Evolutionary conservation across 345 rosid species (phyloP).

Genomic region (Passiflora organensis): DNA sequence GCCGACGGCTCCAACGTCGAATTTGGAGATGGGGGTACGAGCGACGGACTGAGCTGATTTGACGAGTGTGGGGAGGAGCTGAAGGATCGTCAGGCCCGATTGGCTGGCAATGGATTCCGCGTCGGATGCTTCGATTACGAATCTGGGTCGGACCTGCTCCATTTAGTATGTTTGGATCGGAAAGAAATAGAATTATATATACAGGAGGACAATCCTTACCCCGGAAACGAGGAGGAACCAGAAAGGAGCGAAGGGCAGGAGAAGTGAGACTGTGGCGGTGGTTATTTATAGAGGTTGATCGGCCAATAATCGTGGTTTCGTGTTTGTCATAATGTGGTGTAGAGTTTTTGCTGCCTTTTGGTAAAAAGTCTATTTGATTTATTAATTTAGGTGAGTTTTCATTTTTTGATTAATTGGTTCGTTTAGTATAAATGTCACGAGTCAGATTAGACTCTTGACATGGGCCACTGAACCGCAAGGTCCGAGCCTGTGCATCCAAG

Average conservation of each 20-base stretch:
- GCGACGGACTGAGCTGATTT: slow-evolving; percentile 56
- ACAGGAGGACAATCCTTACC: background rate
- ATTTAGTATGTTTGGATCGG: background rate
- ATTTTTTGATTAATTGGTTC: too few species aligned
- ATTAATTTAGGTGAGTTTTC: too few species aligned
- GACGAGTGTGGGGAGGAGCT: slow-evolving; percentile 70
- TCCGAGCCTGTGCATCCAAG: too few species aligned
- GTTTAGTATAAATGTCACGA: too few species aligned
- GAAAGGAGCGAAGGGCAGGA: background rate
- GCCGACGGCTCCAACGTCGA: slow-evolving; percentile 75
- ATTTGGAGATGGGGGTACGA: slow-evolving; percentile 79
- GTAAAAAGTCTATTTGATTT: too few species aligned
- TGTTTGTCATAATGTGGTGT: too few species aligned
- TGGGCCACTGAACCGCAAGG: too few species aligned
- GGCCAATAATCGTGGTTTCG: background rate
- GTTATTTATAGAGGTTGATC: slow-evolving; percentile 1
- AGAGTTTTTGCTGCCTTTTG: too few species aligned
- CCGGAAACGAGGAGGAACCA: slow-evolving; percentile 5
- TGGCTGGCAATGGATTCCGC: slow-evolving; percentile 61
- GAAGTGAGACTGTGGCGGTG: background rate
- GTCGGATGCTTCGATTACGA: slow-evolving; percentile 61
- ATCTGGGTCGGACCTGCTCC: slow-evolving; percentile 21
- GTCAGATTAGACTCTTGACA: too few species aligned
- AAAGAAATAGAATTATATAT: background rate
- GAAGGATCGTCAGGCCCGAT: slow-evolving; percentile 41